Base-by-base conservation (phyloP, 1,284 basidiomycete genomes). In the Cryptococcus deneoformans region DNA sequence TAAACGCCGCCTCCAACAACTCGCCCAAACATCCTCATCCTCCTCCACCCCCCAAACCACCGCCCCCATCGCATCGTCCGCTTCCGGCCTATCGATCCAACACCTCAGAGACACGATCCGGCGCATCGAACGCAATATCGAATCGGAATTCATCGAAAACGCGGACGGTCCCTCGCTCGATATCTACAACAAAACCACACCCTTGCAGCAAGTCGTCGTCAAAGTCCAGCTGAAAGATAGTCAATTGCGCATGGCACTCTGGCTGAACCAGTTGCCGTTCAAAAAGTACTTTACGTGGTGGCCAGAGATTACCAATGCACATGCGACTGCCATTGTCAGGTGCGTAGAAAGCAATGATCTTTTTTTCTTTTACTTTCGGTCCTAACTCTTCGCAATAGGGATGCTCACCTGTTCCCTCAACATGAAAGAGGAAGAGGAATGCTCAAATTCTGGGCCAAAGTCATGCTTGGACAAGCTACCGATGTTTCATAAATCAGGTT, bases 251-350 rank as follows among this genome's bases (percentile, higher is more conserved):
- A 75, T 77, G 69, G 62, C 65, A 11, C 34, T 60, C 37, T 73
- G 71, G 68, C 64, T 77, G 34, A 72, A 71, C 53, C 53, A 60
- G 5, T 60, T 75, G 52, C 59, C 64, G 11, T 53, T 66, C n/a
- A 51, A 55, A 55, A 73, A 74, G 48, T 62, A 68, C 57, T 48
- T 73, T n/a, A 66, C 65, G 35, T 77, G 70, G 70, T 72, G 70
- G 58, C 74, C 75, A 10, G 66, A 71, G 24, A 63, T 70, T 7
- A 40, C 61, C 11, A 77, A 75, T 61, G 64, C 71, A 35, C 75
- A 77, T 62, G 69, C 73, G 2, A 68, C 72, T 29, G 67, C 68
- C 10, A 57, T 75, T 14, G 74, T 74, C 16, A 64, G 75, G 73
- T 75, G 50, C 57, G 71, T 65, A 16, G 38, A 47, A 14, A 35